Evolutionary conservation across 805 yeast species (phyloP), one percentile per base, ranked within the genome.

Genomic region (Jamesozyma piceae): DNA sequence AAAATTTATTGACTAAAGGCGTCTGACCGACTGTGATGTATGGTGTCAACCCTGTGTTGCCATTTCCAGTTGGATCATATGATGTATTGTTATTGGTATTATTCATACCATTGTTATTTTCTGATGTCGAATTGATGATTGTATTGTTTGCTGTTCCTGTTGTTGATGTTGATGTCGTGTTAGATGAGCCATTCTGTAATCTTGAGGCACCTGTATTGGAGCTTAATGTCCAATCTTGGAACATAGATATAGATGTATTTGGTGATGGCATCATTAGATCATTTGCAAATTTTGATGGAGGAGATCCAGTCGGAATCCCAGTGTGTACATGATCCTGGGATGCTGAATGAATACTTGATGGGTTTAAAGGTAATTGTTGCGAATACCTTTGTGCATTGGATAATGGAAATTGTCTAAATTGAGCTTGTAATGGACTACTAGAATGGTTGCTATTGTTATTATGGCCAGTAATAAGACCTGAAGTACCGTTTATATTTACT

Each of bases 201-300:
- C 28, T 6, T 24, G 28, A 24, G 6, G 28, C 11, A 32, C 49
- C 45, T 6, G 28, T 24, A 11, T 42, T 43, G 3, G 49, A 49
- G 3, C 48, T 49, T 30, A 54, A 37, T 8, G 55, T 48, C 65
- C 65, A 60, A 46, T 60, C 65, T 29, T 55, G 63, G 39, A 60
- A 60, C 62, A 60, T 55, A 3, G 60, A 48, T 43, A 55, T 54
- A 1, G 60, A 49, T 1, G 53, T 51, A 24, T 43, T 54, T 21
- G 65, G 65, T 13, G 65, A 60, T 11, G 59, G 57, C 21, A 55
- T 57, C 50, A 58, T 54, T 31, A 58, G 46, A 41, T 60, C 67
- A 37, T 59, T 62, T 22, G 58, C 61, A 43, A 58, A 63, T 37
- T 61, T 60, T 2, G 65, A 59, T 10, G 59, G 63, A 35, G 54